These are phyloP conservation scores for Nakazawaea peltata DNA, from an alignment of 805 yeast genomes.

Conservation along the genomic window DNA sequence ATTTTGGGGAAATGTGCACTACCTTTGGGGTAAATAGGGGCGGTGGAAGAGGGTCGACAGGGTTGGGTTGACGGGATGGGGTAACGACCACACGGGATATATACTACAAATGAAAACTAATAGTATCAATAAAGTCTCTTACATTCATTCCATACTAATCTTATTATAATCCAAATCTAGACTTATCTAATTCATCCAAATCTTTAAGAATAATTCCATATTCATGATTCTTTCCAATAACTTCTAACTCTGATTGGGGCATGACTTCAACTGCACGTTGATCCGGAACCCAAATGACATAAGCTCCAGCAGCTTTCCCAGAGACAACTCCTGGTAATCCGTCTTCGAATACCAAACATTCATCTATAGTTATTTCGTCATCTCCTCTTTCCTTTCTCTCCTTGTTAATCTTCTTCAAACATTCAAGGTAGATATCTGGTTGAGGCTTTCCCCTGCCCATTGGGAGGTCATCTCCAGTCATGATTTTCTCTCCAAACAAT, in stretches of 20 bases:
- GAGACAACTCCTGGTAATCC: constrained; percentile 88
- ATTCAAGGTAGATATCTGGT: constrained; percentile 89
- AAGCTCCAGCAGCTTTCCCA: constrained; percentile 76
- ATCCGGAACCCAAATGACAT: constrained; percentile 95
- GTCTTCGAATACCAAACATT: constrained; percentile 90
- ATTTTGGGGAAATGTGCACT: too few species aligned
- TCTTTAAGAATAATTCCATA: constrained; percentile 50
- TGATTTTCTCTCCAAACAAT: constrained; percentile 53
- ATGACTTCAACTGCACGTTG: constrained; percentile 54
- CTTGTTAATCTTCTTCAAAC: constrained; percentile 61
- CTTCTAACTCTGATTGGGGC: constrained; percentile 35
- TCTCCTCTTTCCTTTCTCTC: constrained; percentile 34
- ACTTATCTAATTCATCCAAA: constrained; percentile 43
- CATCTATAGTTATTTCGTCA: constrained; percentile 53
- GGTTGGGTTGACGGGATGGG: too few species aligned
- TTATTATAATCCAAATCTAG: constrained; percentile 34
- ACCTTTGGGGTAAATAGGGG: too few species aligned
- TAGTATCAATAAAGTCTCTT: too few species aligned
- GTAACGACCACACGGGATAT: too few species aligned
- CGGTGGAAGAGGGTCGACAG: too few species aligned
- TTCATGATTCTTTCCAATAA: constrained; percentile 31
- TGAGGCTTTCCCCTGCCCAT: constrained; percentile 86
- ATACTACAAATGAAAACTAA: too few species aligned
- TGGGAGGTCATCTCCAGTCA: constrained; percentile 89
- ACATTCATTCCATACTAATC: too few species aligned